Evolutionary conservation across 2,329 filamentous ascomycete genomes (phyloP).

Genomic region (Ceratocystis diversiconidia): DNA sequence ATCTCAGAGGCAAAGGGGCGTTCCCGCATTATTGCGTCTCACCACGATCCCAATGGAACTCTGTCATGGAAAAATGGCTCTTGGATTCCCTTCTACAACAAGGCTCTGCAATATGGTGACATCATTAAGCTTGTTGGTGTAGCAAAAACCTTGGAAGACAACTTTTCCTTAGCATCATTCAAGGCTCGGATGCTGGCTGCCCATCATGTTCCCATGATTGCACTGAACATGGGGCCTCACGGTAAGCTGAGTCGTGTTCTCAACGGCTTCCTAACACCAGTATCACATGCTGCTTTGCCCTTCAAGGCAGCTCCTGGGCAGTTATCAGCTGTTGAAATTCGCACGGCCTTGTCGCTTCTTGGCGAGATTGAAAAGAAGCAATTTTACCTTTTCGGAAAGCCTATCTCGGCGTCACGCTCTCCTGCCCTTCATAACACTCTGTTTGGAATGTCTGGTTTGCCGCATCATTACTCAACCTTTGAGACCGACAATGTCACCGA

Average conservation of each 20-base stretch:
- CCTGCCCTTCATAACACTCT: conserved; percentile 81
- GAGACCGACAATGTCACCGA: conserved; percentile 57
- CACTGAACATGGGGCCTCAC: conserved; percentile 81
- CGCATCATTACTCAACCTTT: conserved; percentile 62
- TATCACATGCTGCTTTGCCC: conserved; percentile 77
- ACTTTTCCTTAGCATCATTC: conserved; percentile 72
- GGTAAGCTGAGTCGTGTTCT: conserved; percentile 83
- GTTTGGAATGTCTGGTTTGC: conserved; percentile 62
- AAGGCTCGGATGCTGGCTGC: conserved; percentile 58
- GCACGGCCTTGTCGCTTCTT: conserved; percentile 60
- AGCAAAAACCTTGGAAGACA: conserved; percentile 65
- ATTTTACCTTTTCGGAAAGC: conserved; percentile 80
- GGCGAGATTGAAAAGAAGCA: conserved; percentile 61
- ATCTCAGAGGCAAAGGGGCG: conserved; percentile 53
- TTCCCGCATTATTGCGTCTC: conserved; percentile 82
- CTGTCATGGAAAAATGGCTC: conserved; percentile 87
- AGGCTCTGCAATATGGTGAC: conserved; percentile 76
- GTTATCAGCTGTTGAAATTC: conserved; percentile 78
- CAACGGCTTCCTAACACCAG: conserved; percentile 87
- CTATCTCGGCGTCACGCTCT: conserved; percentile 68
- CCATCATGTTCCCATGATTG: conserved; percentile 74
- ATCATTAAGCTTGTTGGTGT: conserved; percentile 87
- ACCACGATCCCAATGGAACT: conserved; percentile 69
- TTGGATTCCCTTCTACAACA: conserved; percentile 84
- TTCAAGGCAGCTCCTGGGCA: conserved; percentile 91